These are phyloP conservation scores for Cytospora chrysosperma DNA, from an alignment of 2,329 filamentous ascomycete species.

Conservation along the genomic window DNA sequence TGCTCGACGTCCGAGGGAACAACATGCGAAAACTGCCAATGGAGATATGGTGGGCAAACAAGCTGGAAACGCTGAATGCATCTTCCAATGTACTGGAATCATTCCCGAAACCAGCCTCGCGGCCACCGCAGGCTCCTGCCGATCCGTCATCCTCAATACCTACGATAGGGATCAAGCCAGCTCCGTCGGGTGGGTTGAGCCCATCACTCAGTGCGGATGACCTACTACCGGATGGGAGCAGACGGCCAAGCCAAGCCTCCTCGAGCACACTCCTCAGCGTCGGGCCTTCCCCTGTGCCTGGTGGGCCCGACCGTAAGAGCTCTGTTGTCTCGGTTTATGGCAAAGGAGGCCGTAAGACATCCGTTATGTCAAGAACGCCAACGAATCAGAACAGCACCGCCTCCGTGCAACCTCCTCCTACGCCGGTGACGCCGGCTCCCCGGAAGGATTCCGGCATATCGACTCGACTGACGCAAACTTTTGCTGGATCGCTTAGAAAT, in stretches of 20 bases:
- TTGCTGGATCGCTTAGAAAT: constrained; percentile 80
- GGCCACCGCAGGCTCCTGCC: constrained; percentile 60
- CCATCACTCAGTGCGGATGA: constrained; percentile 76
- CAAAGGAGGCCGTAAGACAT: constrained; percentile 80
- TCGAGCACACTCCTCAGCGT: constrained; percentile 75
- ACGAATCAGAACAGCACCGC: constrained; percentile 45
- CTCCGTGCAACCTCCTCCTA: constrained; percentile 36
- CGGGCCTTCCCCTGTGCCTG: constrained; percentile 67
- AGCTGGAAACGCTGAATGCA: constrained; percentile 86
- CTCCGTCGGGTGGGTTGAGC: constrained; percentile 44
- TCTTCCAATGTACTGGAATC: constrained; percentile 90
- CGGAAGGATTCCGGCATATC: constrained; percentile 91
- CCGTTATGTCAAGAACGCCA: constrained; percentile 68
- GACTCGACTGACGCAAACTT: constrained; percentile 77
- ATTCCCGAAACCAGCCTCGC: constrained; percentile 83
- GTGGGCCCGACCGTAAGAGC: constrained; percentile 66
- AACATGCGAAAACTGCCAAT: constrained; percentile 85
- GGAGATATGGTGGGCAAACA: constrained; percentile 94
- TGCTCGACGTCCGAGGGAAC: constrained; percentile 88
- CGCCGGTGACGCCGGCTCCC: constrained; percentile 46
- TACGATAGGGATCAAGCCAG: constrained; percentile 36
- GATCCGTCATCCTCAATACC: constrained; percentile 39
- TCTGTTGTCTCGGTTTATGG: constrained; percentile 81
- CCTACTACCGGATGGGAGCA: constrained; percentile 53
- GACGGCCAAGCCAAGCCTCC: constrained; percentile 76